Base-by-base conservation (phyloP, 2,329 filamentous ascomycete species). In the Sarocladium oryzae region DNA sequence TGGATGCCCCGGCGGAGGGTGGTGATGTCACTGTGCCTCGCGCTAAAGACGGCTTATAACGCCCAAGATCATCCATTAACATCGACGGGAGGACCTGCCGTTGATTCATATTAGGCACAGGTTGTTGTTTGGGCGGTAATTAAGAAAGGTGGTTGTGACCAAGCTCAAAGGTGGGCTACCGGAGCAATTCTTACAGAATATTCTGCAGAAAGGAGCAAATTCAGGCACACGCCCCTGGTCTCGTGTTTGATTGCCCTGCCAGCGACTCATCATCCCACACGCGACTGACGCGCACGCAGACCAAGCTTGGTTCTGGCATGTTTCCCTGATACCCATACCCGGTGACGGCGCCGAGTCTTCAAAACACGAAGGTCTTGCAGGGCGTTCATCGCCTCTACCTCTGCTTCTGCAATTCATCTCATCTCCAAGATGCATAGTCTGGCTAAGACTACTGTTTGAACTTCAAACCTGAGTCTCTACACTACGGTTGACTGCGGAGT, bases 11-110 rank as follows among this genome's bases (percentile, higher is more conserved):
- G 20, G n/a, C 16, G 16, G 18, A 24, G 43, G 43, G 26, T 48
- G 43, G 16, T 48, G 43, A 48, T 48, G 43, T 48, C 43, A 48
- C 28, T 48, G 43, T 33, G 28, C 43, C 43, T 48, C n/a, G 26
- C 24, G 28, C 43, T 48, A 48, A 18, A 20, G 16, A 18, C 26
- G 4, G 43, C 26, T 15, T 45, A 7, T 20, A 18, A 9, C 15
- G 16, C 40, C 11, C 43, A 48, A 9, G 13, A 48, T 18, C 28
- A 13, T 48, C 43, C 8, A 7, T 30, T 33, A 30, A 32, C 26
- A 48, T 11, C 4, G 11, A 9, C 9, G 6, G 24, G 16, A 30
- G 13, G 26, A 48, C 4, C 13, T 15, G 26, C 33, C 43, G 13
- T 43, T 43, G 40, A 24, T 26, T 15, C 40, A 43, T 15, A n/a